Base-by-base conservation (phyloP, 148 eudicot species). In the Camellia lanceoleosa region DNA sequence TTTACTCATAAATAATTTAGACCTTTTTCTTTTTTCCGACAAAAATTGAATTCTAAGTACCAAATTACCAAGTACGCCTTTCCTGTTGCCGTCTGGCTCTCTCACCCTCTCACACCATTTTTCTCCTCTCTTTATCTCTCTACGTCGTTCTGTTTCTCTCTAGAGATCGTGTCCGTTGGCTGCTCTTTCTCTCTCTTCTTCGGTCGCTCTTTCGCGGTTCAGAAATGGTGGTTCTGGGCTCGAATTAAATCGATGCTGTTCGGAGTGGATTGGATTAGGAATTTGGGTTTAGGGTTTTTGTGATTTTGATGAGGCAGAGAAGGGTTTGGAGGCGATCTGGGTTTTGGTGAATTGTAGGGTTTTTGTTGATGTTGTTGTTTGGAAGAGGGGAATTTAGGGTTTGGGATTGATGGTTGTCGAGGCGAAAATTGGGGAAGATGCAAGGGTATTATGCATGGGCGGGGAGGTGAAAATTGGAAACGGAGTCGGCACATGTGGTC, bases 401-500 rank as follows among this genome's bases (percentile, higher is more conserved):
- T 64, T 75, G 59, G 70, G 76, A 80, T 80, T 81, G 80, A 81
- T 81, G 83, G 41, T 81, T 76, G 83, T 15, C 44, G 62, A 51
- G 67, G 73, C 5, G 58, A 4, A n/a, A 11, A 66, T 73, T 47
- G 87, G 86, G 81, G 81, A 78, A 69, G 82, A 75, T 83, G 85
- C 80, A 60, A 83, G 76, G 73, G 6, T 83, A 70, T 68, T 75
- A 83, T 74, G 75, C 79, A 79, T 68, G 70, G 79, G 54, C 70
- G 85, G 84, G 87, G 72, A 80, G 90, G 85, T 77, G 88, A 79
- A 3, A 77, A 44, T 77, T 63, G 85, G 79, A 86, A 79, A 73
- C 85, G 62, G 76, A 61, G 64, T 83, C 85, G 85, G 85, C 85
- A 78, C 80, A 86, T 88, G 90, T 80, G 70, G 85, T 74, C 90